These are phyloP conservation scores for Paramecium bursaria DNA, from an alignment of 73 alveolate species.

Conservation along the genomic window DNA sequence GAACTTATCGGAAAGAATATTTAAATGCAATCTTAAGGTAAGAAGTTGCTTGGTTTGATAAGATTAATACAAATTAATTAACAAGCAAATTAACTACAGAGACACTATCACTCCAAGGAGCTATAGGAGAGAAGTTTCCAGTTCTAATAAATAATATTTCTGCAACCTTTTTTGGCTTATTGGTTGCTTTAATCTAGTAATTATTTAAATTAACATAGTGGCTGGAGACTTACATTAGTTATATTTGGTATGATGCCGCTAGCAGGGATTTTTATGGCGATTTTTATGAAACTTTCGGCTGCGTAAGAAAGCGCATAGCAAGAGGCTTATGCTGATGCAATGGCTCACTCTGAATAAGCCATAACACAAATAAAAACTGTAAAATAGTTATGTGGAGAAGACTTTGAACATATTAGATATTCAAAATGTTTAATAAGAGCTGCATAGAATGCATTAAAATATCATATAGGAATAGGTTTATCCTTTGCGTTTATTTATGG, in stretches of 20 bases:
- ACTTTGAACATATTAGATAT: not conserved
- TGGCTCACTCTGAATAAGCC: too few species aligned
- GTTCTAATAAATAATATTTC: conserved; percentile 73
- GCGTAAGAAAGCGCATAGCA: too few species aligned
- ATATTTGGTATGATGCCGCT: too few species aligned
- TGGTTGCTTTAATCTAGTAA: conserved; percentile 68
- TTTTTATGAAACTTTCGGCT: too few species aligned
- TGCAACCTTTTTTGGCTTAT: conserved; percentile 72
- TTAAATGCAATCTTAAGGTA: conserved; percentile 76
- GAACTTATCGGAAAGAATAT: conserved; percentile 70
- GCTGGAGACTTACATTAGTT: too few species aligned
- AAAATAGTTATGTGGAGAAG: not conserved
- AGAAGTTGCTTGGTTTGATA: conserved; percentile 88
- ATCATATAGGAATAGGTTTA: not conserved
- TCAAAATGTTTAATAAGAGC: not conserved
- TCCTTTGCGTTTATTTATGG: conserved; percentile 1
- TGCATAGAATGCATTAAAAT: not conserved
- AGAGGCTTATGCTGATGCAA: too few species aligned
- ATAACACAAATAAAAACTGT: not conserved
- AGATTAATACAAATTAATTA: conserved; percentile 76
- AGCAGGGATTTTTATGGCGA: too few species aligned
- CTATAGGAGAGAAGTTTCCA: conserved; percentile 83
- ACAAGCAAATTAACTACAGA: conserved; percentile 75
- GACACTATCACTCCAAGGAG: conserved; percentile 76
- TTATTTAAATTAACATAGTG: too few species aligned